Base-by-base conservation (phyloP, 208 protist species). In the Acanthamoeba sp. region DNA sequence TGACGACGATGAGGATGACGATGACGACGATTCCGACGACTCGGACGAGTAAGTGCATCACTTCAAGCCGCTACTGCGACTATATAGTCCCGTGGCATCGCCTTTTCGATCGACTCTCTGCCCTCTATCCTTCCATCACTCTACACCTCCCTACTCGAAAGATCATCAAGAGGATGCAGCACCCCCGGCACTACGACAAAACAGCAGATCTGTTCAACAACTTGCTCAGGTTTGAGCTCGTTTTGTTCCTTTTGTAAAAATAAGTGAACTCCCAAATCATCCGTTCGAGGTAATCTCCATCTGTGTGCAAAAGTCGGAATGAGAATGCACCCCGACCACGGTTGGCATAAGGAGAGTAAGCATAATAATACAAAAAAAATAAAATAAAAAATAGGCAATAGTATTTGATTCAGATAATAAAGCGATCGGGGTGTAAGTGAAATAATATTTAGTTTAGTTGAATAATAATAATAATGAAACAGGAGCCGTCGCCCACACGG, bases 1-100 rank as follows among this genome's bases (percentile, higher is more conserved):
- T 3, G 84, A 91, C 42, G 84, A 91, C 2, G 84, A 91, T 16
- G 84, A 91, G 2, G 50, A 64, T 40, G 84, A 91, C 29, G 84
- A 91, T 16, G 48, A 64, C 18, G 50, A 64, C 40, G 84, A 89
- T 18, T 45, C 64, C 32, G 82, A 91, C 38, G 55, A 91, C 6
- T 85, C 76, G 22, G 76, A 85, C 76, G 59, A 69, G 59, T 69
- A 69, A 69, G 29, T 22, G n/a, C 16, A 22, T 24, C 55, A 22
- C 55, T 62, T 55, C n/a, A n/a, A n/a, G 45, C 45, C 45, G 45
- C 5, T 6, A 50, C 45, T 50, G 45, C 45, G 45, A 50, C n/a
- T n/a, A n/a, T n/a, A n/a, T 6, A 50, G 10, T 50, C 45, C 55
- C 55, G 45, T 14, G 45, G 45, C 45, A 50, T 50, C 45, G 18